Evolutionary conservation across 345 rosid genomes (phyloP).

Genomic region (Euphorbia peplus): DNA sequence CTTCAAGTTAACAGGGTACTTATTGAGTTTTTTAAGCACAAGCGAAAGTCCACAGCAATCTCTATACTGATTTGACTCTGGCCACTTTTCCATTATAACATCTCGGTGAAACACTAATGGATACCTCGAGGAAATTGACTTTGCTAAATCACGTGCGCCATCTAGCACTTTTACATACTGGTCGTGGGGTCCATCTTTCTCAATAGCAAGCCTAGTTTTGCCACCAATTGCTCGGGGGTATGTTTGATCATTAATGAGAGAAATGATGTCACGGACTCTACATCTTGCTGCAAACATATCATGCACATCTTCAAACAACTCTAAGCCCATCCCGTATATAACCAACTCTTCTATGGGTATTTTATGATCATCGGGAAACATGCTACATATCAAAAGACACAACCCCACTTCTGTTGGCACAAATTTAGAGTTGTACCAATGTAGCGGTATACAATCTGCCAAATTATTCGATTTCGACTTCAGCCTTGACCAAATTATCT

Average conservation of each 20-base stretch:
- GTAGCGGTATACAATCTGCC: too few species aligned
- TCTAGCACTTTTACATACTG: background rate
- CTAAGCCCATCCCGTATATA: background rate
- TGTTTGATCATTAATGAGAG: too few species aligned
- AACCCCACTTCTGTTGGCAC: background rate
- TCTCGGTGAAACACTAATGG: background rate
- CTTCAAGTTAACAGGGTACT: background rate
- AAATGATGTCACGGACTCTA: background rate
- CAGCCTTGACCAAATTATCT: too few species aligned
- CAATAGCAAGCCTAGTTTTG: background rate
- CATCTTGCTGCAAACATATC: background rate
- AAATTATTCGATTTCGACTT: too few species aligned
- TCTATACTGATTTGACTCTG: background rate
- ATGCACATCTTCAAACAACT: background rate
- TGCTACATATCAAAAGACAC: background rate
- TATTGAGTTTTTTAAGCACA: background rate
- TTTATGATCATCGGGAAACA: background rate
- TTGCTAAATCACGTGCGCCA: background rate
- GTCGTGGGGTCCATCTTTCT: background rate
- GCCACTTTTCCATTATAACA: background rate
- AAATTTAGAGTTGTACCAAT: too few species aligned
- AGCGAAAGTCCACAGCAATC: background rate
- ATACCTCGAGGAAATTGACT: background rate
- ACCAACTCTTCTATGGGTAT: background rate
- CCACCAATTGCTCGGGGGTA: background rate